Evolutionary conservation across 768 basidiomycete genomes (phyloP), one percentile per base, ranked within the genome.

Genomic region (Tylopilus felleus): DNA sequence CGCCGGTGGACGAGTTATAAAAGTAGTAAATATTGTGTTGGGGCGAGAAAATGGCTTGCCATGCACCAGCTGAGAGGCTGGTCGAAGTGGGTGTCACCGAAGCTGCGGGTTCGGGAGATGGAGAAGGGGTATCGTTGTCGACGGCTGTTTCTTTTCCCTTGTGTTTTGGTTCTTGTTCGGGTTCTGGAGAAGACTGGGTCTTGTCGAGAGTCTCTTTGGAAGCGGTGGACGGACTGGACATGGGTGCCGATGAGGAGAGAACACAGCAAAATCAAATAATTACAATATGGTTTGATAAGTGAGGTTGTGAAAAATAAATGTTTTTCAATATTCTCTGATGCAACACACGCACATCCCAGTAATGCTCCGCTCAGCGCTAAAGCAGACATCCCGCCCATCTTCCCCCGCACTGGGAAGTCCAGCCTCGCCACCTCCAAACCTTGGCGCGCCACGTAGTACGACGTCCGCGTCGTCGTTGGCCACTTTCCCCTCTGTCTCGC

Each of bases 1-100:
- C 83, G 49, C 85, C 76, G 0, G 90, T 91, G 55, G 73, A 68
- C 10, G 82, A 53, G 70, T 92, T 93, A 77, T 78, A 88, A 75
- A 92, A 93, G 70, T 93, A 93, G 72, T 93, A 93, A 10, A 88
- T 78, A 69, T 81, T 87, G 74, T 89, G 82, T 56, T 84, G 76
- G 1, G 88, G 81, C 1, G 90, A 84, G 72, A 78, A 93, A 28
- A 93, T 79, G 35, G 90, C 90, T 69, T 92, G 91, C 90, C 91
- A 93, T 25, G 79, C 71, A 49, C 65, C 63, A 17, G 61, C 63
- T 19, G 66, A 65, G 50, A 65, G 60, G 60, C 29, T 61, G 51
- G 49, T 57, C 42, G 42, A 60, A 49, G 38, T 55, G 27, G 45
- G 53, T 46, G 60, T 45, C 21, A 51, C 35, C 5, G 57, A 33